Evolutionary conservation across 768 basidiomycete species (phyloP).

Genomic region (Pluteus cervinus): DNA sequence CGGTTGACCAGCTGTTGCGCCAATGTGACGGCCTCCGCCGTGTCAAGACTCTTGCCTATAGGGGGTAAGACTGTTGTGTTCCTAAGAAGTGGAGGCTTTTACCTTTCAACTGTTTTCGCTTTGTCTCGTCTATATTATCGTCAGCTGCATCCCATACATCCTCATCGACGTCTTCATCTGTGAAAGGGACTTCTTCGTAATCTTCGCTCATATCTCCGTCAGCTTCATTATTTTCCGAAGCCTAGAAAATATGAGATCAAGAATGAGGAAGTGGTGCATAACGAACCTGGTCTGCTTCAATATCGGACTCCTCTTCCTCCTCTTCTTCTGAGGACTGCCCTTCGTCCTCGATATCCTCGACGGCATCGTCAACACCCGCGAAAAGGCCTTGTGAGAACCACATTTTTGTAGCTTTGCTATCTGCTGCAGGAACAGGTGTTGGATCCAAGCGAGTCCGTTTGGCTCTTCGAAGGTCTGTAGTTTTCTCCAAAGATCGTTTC

Average conservation of each 20-base stretch:
- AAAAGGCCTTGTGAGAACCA: conserved; percentile 98
- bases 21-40: conserved; percentile 85
- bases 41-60: conserved; percentile 75
- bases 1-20: conserved; percentile 91
- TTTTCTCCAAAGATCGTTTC: conserved; percentile 23
- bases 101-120: conserved; percentile 66
- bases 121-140: conserved; percentile 66
- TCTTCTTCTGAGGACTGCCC: conserved; percentile 25
- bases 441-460: conserved; percentile 45
- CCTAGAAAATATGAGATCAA: conserved; percentile 3
- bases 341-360: conserved; percentile 21
- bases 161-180: conserved; percentile 49
- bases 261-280: not conserved
- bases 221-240: conserved; percentile 3
- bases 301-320: conserved; percentile 22
- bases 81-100: conserved; percentile 6
- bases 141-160: conserved; percentile 80
- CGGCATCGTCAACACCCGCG: conserved; percentile 46
- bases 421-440: conserved; percentile 18
- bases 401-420: conserved; percentile 62
- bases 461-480: conserved; percentile 16
- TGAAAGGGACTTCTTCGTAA: conserved; percentile 75
- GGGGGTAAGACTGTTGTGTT: conserved; percentile 6
- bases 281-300: conserved; percentile 17
- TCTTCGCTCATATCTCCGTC: conserved; percentile 48